Base-by-base conservation (phyloP, 805 yeast species). In the Saccharomycopsis vini region DNA sequence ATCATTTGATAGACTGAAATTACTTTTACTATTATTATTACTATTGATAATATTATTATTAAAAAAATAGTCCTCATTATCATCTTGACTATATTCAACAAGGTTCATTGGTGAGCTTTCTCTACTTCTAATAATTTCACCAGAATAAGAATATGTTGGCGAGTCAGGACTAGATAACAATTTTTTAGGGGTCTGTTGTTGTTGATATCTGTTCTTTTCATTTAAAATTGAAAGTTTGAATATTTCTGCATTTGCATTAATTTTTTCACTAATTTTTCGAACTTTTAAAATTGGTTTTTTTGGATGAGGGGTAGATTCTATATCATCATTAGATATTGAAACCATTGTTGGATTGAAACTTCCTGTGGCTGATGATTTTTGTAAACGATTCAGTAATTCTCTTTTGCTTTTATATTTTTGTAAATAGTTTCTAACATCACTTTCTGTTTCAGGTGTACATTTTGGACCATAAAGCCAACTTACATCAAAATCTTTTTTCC, bases 391-490 rank as follows among this genome's bases (percentile, higher is more conserved):
- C n/a, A n/a, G n/a, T n/a, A n/a, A n/a, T 10, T 30, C 33, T 7
- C 29, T 9, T 34, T 42, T 39, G 22, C 23, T 19, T 24, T 44
- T 43, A 22, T 42, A 29, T 37, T 45, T 47, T 29, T 42, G 44
- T 23, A 45, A 40, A 31, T 45, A 40, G 23, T 45, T 48, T n/a
- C 46, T 19, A 3, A 46, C 49, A 43, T 42, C 51, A 39, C 47
- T 42, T 38, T 48, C 51, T 13, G 51, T 45, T 29, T 48, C 51
- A 9, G 51, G 49, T 7, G 42, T 40, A 33, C 51, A 48, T 28
- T 48, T 48, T 3, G 99, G 99, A 1, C 99, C 99, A 63, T 90
- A 92, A 12, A 92, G 72, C 98, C 98, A 92, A 1, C 97, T 88
- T 9, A 92, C 96, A 61, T 92, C 99, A 46, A 82, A 81, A 56